Conservation (phyloP, 352 stramenopile species). For the Globisporangium nodosum region DNA sequence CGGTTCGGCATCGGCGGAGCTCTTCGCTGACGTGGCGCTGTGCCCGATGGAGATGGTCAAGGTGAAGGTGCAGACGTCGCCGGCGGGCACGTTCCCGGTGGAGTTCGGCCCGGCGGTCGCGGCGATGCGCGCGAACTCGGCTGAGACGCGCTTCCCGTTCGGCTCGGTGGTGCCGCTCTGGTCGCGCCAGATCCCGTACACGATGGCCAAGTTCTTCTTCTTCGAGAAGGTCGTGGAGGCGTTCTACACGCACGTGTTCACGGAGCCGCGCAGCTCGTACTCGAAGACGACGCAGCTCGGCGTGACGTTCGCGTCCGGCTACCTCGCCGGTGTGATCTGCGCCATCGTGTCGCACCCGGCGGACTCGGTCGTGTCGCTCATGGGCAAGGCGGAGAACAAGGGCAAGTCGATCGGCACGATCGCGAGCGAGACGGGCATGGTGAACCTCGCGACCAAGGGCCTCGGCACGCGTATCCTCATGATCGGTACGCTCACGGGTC, state of each 20-base stretch:
- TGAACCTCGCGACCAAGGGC: conserved; percentile 84
- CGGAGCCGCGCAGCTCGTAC: conserved; percentile 89
- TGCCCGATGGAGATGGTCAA: conserved; percentile 96
- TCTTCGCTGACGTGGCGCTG: conserved; percentile 91
- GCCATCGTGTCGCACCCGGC: conserved; percentile 99
- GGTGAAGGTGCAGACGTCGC: conserved; percentile 92
- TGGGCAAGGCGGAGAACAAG: conserved; percentile 90
- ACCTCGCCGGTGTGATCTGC: conserved; percentile 98
- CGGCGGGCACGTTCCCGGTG: conserved; percentile 83
- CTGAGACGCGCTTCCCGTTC: conserved; percentile 89
- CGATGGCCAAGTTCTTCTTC: conserved; percentile 99
- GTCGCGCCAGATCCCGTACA: conserved; percentile 97
- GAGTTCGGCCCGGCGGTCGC: conserved; percentile 84
- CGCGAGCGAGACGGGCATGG: conserved; percentile 66
- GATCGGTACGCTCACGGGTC: conserved; percentile 94
- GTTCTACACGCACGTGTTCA: conserved; percentile 89
- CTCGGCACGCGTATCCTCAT: conserved; percentile 93
- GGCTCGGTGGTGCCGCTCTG: conserved; percentile 88
- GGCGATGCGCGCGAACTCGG: conserved; percentile 86
- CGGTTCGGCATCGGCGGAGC: conserved; percentile 91
- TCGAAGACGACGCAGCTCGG: conserved; percentile 92
- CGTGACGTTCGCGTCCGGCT: conserved; percentile 97
- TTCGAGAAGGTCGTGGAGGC: conserved; percentile 89
- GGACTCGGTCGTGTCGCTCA: conserved; percentile 98
- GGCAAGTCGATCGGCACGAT: conserved; percentile 89